Base-by-base conservation (phyloP, 345 rosid genomes). In the Populus euphratica region DNA sequence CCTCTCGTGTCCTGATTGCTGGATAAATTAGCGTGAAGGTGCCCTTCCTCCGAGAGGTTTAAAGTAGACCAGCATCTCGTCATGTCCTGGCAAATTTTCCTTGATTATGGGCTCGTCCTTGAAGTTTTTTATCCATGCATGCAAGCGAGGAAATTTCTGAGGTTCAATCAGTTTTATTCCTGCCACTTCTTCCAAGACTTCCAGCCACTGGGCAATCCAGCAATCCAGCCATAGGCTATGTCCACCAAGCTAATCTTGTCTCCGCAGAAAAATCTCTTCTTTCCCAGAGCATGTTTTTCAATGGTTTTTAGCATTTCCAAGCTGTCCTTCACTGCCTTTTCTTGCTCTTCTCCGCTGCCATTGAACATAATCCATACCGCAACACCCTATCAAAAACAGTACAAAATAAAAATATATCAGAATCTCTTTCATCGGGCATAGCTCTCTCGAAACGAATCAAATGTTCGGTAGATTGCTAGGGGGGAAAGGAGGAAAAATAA, bases 51-150 rank as follows among this genome's bases (percentile, higher is more conserved):
- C 17, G 3, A 44, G 1, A 13, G 16, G 56, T 18, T 50, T 50
- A 1, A 50, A 9, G 13, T 63, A 67, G 59, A 61, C 35, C 69
- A 70, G 18, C 69, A 71, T 59, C 71, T 31, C 75, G 35, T 77
- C 80, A 70, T 70, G 33, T 18, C 33, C 63, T 2, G 72, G 69
- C 36, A 66, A 43, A 31, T 66, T 66, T 5, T 35, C 69, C 39
- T 66, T 18, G 23, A 66, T 66, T 1, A 31, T 8, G 9, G 69
- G 69, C 39, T 31, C 44, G 5, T 66, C 69, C 69, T 16, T 66
- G 69, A 66, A 66, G 11, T 66, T 33, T 16, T 31, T 35, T 2
- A 21, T 33, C 69, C 69, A 66, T 33, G 3, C 1, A 66, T 33
- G 8, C n/a, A 66, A 4, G 23, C 43, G 20, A 5, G 69, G 69